Evolutionary conservation across 305 asterid species (phyloP), one percentile per base, ranked within the genome.

Genomic region (Ilex paraguariensis): DNA sequence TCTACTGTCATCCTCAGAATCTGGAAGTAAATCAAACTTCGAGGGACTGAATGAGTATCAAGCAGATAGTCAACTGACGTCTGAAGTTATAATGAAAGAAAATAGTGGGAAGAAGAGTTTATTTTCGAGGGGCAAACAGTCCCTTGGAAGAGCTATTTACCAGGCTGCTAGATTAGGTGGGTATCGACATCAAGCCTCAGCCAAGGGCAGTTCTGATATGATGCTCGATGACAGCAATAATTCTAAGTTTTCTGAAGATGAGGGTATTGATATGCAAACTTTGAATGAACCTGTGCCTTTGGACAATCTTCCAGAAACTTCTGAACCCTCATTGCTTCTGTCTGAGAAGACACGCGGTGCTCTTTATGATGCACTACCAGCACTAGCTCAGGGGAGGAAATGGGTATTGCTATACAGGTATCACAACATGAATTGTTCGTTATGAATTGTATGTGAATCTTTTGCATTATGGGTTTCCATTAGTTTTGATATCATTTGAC

Each of bases 361-460:
- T 69, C 87, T 89, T 65, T 85, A 85, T 75, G 67, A 80, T 67
- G 60, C 91, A 14, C 79, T 92, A 52, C 98, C 98, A 0, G 94
- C 80, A 70, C 77, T 79, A 70, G 94, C 82, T 63, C 85, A 87
- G 77, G 98, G 91, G 45, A 81, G 82, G 68, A 92, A 87, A 69
- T 92, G 97, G 97, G 73, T 89, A 71, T 75, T 92, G 32, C 69
- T 92, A 51, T 92, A 92, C 87, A 92, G 97, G 98, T 84, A 67
- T 46, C 17, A 51, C 36, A 31, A 56, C 17, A 45, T 73, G 54
- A 51, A 44, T 46, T 60, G 33, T 31, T 36, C 8, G 31, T 36
- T 17, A 6, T 53, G 10, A 59, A 12, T 11, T 58, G 53, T 30
- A 51, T 54, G 14, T 59, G 64, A 33, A 61, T 48, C 46, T 60